Evolutionary conservation across 306 rosid species (phyloP).

Genomic region (Purshia tridentata): DNA sequence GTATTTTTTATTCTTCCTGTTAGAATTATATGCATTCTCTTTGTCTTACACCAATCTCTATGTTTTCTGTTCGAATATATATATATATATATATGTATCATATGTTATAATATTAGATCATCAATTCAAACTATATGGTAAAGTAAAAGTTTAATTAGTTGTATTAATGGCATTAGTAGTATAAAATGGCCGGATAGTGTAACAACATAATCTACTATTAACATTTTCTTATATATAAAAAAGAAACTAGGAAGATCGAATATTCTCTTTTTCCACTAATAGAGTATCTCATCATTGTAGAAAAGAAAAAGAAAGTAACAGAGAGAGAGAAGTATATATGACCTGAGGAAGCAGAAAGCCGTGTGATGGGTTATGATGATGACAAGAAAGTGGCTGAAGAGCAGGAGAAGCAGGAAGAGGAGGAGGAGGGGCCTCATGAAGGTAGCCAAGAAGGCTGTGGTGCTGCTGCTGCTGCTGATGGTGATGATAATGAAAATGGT

Average conservation of each 20-base stretch:
- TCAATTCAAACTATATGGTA: too few species aligned
- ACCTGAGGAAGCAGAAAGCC: constrained; percentile 48
- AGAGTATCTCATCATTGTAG: not conserved
- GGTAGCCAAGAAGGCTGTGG: constrained; percentile 39
- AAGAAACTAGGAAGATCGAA: not conserved
- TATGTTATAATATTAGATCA: too few species aligned
- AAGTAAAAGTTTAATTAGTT: too few species aligned
- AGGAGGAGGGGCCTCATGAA: constrained; percentile 30
- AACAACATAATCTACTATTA: too few species aligned
- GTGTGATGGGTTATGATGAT: constrained; percentile 31
- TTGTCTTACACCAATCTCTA: too few species aligned
- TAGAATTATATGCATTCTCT: too few species aligned
- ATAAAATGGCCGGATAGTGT: too few species aligned
- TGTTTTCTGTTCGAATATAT: too few species aligned
- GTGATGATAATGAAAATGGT: constrained; percentile 4
- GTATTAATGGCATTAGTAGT: too few species aligned
- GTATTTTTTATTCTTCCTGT: too few species aligned
- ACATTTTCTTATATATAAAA: not conserved
- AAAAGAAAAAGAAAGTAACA: not conserved
- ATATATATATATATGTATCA: too few species aligned
- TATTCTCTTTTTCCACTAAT: not conserved
- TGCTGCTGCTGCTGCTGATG: constrained; percentile 29
- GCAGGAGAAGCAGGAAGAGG: constrained; percentile 25
- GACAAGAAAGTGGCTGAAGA: constrained; percentile 38
- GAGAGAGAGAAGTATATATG: not conserved